Percentiles rank a stretch among this genome's conserved stretches.
These are phyloP conservation scores for Trichoderma virens DNA, from an alignment of 495 filamentous ascomycete species.

Conservation along the genomic window DNA sequence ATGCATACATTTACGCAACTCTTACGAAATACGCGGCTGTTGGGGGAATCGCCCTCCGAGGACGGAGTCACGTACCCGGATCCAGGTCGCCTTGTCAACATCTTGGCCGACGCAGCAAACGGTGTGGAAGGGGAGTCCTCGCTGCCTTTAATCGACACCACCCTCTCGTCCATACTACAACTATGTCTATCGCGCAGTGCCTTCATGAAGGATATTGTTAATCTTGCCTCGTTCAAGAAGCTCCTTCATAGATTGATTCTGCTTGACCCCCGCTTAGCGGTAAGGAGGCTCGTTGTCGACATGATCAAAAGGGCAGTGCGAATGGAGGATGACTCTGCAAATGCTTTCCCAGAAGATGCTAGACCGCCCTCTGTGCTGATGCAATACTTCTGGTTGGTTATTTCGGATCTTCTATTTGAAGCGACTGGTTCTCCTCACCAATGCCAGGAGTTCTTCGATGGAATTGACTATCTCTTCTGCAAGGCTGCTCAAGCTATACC, in stretches of 20 bases:
- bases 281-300: slow-evolving; percentile 33
- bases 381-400: slow-evolving; percentile 40
- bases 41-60: neutral
- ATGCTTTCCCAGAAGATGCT: neutral
- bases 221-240: slow-evolving; percentile 16
- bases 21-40: neutral
- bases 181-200: neutral
- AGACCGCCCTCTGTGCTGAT: slow-evolving; percentile 20
- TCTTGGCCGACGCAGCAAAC: neutral
- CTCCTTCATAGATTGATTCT: slow-evolving; percentile 35
- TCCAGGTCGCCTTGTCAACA: neutral
- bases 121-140: neutral
- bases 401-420: slow-evolving; percentile 32
- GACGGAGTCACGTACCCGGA: neutral
- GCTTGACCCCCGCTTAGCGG: slow-evolving; percentile 27
- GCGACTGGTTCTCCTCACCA: slow-evolving; percentile 27
- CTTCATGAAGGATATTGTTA: slow-evolving; percentile 53
- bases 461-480: slow-evolving; percentile 42
- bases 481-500: slow-evolving; percentile 46
- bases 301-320: slow-evolving; percentile 24
- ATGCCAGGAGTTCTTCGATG: slow-evolving; percentile 36
- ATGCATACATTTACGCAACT: slow-evolving; percentile 10
- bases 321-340: slow-evolving; percentile 14
- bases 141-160: neutral
- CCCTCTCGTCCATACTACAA: neutral